Base-by-base conservation (phyloP, 1,139 yeast genomes). In the Trichomonascaceae sp. region DNA sequence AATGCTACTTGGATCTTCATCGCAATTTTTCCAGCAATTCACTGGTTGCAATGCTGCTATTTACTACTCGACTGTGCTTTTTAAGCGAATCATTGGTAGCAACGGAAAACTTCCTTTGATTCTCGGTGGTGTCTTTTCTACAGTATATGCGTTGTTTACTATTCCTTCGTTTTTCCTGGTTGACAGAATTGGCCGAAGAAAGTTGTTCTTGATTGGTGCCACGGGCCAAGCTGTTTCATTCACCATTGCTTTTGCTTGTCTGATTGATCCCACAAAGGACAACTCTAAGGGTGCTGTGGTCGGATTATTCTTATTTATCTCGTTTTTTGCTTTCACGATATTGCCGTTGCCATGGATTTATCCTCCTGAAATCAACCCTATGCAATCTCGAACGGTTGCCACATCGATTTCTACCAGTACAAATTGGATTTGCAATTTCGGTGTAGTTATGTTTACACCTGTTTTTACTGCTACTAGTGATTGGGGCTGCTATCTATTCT, bases 11-110 rank as follows among this genome's bases (percentile, higher is more conserved):
- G 91, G 91, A 64, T 74, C 87, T 9, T 82, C 87, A 6, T 76
- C 87, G 48, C 67, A 63, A 59, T 63, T 63, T 49, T 60, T 60
- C 61, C 66, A 63, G 53, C 89, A 84, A 70, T 77, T 84, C 74
- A 83, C 88, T 52, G 91, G 90, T 70, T 77, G 84, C 59, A 85
- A 84, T 71, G 83, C 84, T 63, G 79, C 84, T 56, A 81, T 69
- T n/a, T 70, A 70, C 58, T 70, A 54, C 60, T 64, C 82, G 10
- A 61, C 66, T 30, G 63, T 78, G 5, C 72, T 79, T 61, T 78
- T 77, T 50, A 66, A 78, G 66, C 76, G 72, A 61, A 69, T 74
- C 53, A 62, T 79, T 56, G 77, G 75, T 5, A 74, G 80, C 76
- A 59, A 36, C 2, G 17, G 17, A 5, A 49, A 76, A 80, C 75